Evolutionary conservation across 1,284 basidiomycete genomes (phyloP).

Genomic region (Erythrobasidium hasegawianum): DNA sequence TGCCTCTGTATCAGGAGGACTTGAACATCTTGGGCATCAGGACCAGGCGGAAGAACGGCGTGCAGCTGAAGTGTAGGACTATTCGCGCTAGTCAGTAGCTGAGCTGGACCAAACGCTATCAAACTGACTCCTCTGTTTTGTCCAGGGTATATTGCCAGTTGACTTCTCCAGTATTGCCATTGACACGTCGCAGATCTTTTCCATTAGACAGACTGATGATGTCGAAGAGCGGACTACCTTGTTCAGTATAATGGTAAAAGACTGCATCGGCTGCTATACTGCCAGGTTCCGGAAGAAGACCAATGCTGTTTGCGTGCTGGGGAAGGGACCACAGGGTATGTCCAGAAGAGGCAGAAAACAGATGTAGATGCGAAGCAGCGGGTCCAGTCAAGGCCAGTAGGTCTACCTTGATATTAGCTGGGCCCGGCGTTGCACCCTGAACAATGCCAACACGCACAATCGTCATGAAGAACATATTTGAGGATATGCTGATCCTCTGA

Average conservation of each 20-base stretch:
- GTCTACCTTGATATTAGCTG: neutral
- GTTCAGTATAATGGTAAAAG: constrained; percentile 19
- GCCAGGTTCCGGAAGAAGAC: constrained; percentile 28
- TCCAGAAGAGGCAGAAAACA: constrained; percentile 29
- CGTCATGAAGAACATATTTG: constrained; percentile 62
- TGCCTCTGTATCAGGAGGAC: constrained; percentile 11
- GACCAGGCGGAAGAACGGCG: constrained; percentile 14
- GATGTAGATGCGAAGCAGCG: constrained; percentile 19
- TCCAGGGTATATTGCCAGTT: constrained; percentile 63
- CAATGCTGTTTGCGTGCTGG: constrained; percentile 4
- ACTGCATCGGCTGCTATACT: constrained; percentile 20
- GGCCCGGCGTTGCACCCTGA: neutral
- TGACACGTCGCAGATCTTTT: constrained; percentile 56
- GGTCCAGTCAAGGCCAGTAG: constrained; percentile 25
- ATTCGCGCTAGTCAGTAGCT: neutral
- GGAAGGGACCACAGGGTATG: constrained; percentile 23
- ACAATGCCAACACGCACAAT: constrained; percentile 43
- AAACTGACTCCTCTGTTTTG: constrained; percentile 60
- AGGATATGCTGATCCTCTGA: constrained; percentile 64
- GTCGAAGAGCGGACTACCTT: constrained; percentile 13
- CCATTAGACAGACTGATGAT: constrained; percentile 58
- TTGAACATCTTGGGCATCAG: constrained; percentile 1
- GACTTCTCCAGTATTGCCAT: constrained; percentile 55
- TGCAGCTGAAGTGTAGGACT: constrained; percentile 28
- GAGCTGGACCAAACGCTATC: neutral